Percentiles rank a stretch among this genome's conserved stretches.
phyloP scores from a whole-genome alignment of 768 basidiomycete species.

The Vishniacozyma victoriae region DNA sequence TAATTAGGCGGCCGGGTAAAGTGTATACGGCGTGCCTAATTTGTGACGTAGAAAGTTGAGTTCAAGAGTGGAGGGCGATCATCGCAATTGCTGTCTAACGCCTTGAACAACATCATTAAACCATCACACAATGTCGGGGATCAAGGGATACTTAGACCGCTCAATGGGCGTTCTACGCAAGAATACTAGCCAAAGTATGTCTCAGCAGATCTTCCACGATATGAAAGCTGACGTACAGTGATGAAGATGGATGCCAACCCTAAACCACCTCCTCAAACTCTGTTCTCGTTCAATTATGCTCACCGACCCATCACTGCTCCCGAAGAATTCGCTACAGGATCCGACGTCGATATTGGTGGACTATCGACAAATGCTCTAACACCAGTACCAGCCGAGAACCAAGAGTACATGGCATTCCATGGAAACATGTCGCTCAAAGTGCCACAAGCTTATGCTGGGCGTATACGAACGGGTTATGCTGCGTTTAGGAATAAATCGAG shows the following conservation, averaged over 20 bases:
- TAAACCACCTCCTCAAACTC: conserved; percentile 19
- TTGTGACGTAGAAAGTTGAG: no score
- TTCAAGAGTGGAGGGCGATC: no score
- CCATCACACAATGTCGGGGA: conserved; percentile 4
- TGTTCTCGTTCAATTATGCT: conserved; percentile 28
- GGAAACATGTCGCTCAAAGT: conserved; percentile 69
- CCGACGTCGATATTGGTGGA: conserved; percentile 84
- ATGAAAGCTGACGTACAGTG: conserved; percentile 13
- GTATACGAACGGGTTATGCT: conserved; percentile 78
- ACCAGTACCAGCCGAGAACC: conserved; percentile 1
- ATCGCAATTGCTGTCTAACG: no score
- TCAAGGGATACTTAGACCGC: conserved; percentile 38
- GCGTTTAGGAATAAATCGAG: conserved; percentile 80
- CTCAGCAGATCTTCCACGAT: neutral
- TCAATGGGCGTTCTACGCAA: conserved; percentile 29
- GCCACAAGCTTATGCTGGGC: conserved; percentile 60
- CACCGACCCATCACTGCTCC: conserved; percentile 48
- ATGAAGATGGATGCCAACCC: conserved; percentile 29
- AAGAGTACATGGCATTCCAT: conserved; percentile 58
- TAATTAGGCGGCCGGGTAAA: no score
- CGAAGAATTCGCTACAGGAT: conserved; percentile 65
- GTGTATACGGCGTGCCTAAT: no score
- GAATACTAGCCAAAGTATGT: conserved; percentile 35
- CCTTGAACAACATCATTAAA: no score
- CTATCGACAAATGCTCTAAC: conserved; percentile 31